Conservation (phyloP, 2,329 filamentous ascomycete genomes). For the Podosphaera xanthii region DNA sequence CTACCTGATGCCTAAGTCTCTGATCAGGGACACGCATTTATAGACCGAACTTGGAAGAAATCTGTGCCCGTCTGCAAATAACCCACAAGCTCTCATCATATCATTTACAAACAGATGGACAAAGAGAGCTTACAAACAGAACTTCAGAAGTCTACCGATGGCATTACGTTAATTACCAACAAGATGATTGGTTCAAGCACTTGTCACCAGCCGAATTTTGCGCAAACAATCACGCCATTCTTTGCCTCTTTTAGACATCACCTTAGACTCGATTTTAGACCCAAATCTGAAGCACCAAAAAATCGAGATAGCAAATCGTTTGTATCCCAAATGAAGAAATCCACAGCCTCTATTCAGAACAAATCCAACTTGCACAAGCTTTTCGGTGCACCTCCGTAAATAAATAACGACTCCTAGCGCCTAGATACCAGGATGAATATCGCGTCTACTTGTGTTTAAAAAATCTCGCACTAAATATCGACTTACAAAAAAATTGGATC, state of each 20-base stretch:
- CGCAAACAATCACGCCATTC: background rate
- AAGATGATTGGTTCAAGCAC: background rate
- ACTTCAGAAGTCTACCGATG: background rate
- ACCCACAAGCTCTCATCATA: too few relatives aligned
- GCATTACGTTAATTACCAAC: background rate
- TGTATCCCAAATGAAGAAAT: background rate
- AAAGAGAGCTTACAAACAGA: too few relatives aligned
- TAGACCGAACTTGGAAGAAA: too few relatives aligned
- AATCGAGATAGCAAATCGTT: background rate
- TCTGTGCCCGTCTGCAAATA: too few relatives aligned
- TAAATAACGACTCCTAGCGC: background rate
- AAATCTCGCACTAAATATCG: background rate
- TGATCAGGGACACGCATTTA: too few relatives aligned
- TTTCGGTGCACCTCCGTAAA: background rate
- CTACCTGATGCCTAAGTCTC: too few relatives aligned
- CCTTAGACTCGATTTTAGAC: background rate
- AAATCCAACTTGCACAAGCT: background rate
- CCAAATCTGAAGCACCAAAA: background rate
- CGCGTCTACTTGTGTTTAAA: background rate
- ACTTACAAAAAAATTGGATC: too few relatives aligned
- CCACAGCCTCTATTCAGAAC: background rate
- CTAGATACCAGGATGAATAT: background rate
- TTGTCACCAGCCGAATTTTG: background rate
- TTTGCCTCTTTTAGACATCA: background rate
- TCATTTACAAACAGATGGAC: too few relatives aligned